phyloP scores from a whole-genome alignment of 2,329 filamentous ascomycete genomes.

The Capronia epimyces region DNA sequence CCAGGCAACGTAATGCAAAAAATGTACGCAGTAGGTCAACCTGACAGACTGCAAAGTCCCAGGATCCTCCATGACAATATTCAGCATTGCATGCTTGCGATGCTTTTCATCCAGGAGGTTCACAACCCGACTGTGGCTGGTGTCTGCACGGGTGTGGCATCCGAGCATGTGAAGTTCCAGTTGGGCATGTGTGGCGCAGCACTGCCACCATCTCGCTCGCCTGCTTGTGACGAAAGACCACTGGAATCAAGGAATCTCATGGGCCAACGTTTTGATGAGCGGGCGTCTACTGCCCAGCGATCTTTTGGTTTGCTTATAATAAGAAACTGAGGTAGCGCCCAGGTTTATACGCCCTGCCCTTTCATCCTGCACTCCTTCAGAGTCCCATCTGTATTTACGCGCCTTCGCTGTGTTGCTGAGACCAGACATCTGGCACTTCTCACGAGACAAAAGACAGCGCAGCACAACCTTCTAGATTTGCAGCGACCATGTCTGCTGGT shows the following conservation, averaged over 20 bases:
- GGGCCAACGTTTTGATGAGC: not conserved
- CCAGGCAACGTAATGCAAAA: too few species aligned
- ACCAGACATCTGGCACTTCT: not conserved
- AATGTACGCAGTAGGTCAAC: too few species aligned
- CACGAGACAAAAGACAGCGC: not conserved
- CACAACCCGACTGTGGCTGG: not conserved
- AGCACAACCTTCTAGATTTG: not conserved
- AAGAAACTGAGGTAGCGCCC: not conserved
- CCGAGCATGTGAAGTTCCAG: not conserved
- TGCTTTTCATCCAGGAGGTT: not conserved
- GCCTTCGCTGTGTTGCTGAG: not conserved
- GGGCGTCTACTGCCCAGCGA: not conserved
- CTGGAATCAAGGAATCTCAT: not conserved
- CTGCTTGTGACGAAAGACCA: not conserved
- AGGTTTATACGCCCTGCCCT: not conserved
- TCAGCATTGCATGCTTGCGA: too few species aligned
- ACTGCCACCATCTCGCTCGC: not conserved
- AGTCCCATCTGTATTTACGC: too few species aligned
- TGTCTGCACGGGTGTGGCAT: not conserved
- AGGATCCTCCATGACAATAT: too few species aligned
- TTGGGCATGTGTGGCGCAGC: conserved; percentile 1
- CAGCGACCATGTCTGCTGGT: conserved; percentile 35
- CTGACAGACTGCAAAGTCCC: too few species aligned
- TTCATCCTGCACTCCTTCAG: not conserved
- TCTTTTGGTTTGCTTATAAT: not conserved